Percentiles rank a stretch among this genome's conserved stretches.
phyloP scores from a whole-genome alignment of 2,329 filamentous ascomycete species.

The Xylariaceae sp. region DNA sequence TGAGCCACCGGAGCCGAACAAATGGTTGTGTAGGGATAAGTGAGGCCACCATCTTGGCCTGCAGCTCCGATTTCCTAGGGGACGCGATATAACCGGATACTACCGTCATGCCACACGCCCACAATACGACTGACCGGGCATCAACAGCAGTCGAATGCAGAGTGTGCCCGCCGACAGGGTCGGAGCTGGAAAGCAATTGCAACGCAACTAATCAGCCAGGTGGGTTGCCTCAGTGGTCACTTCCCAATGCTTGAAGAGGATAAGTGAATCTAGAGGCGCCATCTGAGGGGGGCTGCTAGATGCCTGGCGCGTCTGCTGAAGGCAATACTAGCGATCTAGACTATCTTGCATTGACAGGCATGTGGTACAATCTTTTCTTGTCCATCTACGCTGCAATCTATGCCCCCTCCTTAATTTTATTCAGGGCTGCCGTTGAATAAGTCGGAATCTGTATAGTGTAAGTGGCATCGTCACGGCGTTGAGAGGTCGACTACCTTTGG shows the following conservation, averaged over 20 bases:
- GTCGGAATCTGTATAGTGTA: constrained; percentile 10
- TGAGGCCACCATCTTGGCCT: constrained; percentile 19
- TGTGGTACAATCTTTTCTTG: not conserved
- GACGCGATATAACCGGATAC: constrained; percentile 31
- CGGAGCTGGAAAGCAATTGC: constrained; percentile 13
- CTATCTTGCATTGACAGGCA: constrained; percentile 4
- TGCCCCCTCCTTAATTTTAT: not conserved
- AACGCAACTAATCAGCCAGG: constrained; percentile 11
- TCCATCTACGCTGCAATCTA: not conserved
- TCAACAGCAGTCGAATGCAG: constrained; percentile 2
- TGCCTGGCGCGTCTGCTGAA: constrained; percentile 14
- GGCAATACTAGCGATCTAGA: constrained; percentile 16
- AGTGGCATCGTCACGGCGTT: constrained; percentile 3
- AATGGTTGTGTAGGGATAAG: constrained; percentile 19
- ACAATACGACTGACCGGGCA: constrained; percentile 9
- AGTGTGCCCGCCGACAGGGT: constrained; percentile 13
- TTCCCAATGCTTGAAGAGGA: constrained; percentile 5
- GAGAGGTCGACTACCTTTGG: constrained; percentile 1
- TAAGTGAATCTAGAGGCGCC: constrained; percentile 18
- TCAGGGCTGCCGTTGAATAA: constrained; percentile 3
- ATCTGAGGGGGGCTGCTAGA: constrained; percentile 7
- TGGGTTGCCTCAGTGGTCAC: constrained; percentile 6
- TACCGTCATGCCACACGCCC: constrained; percentile 24
- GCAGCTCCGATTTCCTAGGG: constrained; percentile 22
- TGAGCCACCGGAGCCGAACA: constrained; percentile 11